A percentile compares a stretch with the other conserved stretches of the same genome.
These are phyloP conservation scores for Boletus vinaceobasis DNA, from an alignment of 768 basidiomycete genomes.

Conservation along the genomic window DNA sequence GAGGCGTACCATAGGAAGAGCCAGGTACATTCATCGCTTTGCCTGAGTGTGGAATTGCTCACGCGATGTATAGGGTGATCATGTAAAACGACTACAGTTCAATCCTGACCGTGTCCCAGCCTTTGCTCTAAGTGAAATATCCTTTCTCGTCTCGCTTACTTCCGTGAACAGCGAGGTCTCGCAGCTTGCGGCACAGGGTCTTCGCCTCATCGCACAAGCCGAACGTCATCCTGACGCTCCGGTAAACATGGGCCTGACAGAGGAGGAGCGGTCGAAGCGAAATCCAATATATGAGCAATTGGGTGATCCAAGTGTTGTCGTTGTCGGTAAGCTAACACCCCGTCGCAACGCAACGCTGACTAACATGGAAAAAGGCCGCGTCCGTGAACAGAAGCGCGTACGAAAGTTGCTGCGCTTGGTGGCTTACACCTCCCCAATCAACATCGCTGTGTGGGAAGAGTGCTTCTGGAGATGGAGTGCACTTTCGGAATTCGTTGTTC, in stretches of 20 bases:
- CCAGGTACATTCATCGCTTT: constrained; percentile 36
- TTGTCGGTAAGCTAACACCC: constrained; percentile 54
- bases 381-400: constrained; percentile 77
- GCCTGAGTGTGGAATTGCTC: background rate
- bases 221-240: constrained; percentile 63
- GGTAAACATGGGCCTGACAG: constrained; percentile 44
- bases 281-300: constrained; percentile 75
- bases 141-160: constrained; percentile 66
- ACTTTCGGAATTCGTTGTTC: constrained; percentile 58
- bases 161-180: constrained; percentile 68
- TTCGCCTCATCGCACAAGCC: constrained; percentile 64
- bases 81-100: constrained; percentile 49
- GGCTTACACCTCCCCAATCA: constrained; percentile 59
- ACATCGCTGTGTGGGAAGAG: constrained; percentile 81
- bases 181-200: constrained; percentile 61
- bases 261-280: constrained; percentile 64
- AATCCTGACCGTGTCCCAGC: constrained; percentile 54
- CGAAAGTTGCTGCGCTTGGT: constrained; percentile 66
- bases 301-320: constrained; percentile 67
- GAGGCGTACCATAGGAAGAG: constrained; percentile 51
- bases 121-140: constrained; percentile 68
- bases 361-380: constrained; percentile 50
- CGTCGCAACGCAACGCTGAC: background rate
- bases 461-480: constrained; percentile 73
- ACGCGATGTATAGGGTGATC: constrained; percentile 33